phyloP scores from a whole-genome alignment of 129 eudicot genomes.

The Helichrysum umbraculigerum region DNA sequence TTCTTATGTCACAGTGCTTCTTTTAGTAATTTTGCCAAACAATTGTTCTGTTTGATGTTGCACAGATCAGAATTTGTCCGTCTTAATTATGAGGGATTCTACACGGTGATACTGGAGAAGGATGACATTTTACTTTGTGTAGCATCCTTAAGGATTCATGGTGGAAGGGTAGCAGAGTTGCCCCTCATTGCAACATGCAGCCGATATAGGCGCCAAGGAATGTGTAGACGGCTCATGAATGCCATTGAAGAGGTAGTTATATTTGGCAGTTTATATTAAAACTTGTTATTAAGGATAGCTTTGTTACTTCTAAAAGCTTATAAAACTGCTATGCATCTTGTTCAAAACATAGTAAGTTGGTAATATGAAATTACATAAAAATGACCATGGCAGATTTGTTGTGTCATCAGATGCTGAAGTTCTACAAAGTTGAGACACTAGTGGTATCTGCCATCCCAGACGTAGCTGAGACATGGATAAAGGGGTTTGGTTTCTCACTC shows the following conservation, averaged over 20 bases:
- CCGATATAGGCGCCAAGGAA: slow-evolving; percentile 87
- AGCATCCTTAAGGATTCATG: slow-evolving; percentile 96
- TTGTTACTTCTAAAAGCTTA: not conserved
- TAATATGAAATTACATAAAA: slow-evolving; percentile 9
- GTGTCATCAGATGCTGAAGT: slow-evolving; percentile 70
- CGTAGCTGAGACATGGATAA: slow-evolving; percentile 86
- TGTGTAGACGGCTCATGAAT: slow-evolving; percentile 84
- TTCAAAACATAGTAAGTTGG: not conserved
- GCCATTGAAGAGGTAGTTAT: slow-evolving; percentile 74
- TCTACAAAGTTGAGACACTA: slow-evolving; percentile 78
- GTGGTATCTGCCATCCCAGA: slow-evolving; percentile 82
- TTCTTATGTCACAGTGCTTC: not conserved
- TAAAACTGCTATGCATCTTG: not conserved
- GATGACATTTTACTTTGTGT: slow-evolving; percentile 69
- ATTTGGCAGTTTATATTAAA: not conserved
- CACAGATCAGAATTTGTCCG: slow-evolving; percentile 84
- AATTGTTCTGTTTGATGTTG: slow-evolving; percentile 12
- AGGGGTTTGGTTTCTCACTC: slow-evolving; percentile 76
- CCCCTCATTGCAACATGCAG: slow-evolving; percentile 96
- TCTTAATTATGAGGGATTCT: slow-evolving; percentile 76
- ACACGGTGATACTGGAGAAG: slow-evolving; percentile 83
- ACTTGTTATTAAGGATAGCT: not conserved
- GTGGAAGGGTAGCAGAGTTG: slow-evolving; percentile 84
- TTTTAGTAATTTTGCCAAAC: not conserved
- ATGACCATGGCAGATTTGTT: slow-evolving; percentile 53